Conservation (phyloP, 345 rosid species). For the Eucalyptus cloeziana region DNA sequence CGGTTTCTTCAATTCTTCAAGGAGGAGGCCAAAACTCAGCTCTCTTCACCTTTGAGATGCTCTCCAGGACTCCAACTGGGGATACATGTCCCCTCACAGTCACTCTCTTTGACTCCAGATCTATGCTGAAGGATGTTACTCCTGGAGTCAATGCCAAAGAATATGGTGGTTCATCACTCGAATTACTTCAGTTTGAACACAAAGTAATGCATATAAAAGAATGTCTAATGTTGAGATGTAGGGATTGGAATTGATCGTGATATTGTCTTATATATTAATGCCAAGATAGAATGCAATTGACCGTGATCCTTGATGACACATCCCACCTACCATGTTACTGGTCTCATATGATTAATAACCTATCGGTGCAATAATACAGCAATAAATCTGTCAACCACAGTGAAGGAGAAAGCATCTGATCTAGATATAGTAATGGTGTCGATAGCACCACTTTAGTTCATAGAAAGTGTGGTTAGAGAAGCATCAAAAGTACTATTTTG, state of each 20-base stretch:
- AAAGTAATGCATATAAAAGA: not conserved
- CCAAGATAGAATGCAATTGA: not conserved
- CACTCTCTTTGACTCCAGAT: constrained; percentile 73
- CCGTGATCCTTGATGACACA: not conserved
- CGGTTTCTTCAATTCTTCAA: not conserved
- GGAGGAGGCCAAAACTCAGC: constrained; percentile 76
- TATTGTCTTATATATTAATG: not conserved
- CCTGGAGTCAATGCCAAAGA: constrained; percentile 16
- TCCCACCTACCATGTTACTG: not conserved
- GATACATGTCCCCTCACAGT: constrained; percentile 82
- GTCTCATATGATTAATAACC: not conserved
- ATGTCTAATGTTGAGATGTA: not conserved
- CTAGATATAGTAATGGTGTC: not conserved
- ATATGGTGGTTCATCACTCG: not conserved
- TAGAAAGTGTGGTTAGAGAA: not conserved
- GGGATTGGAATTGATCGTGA: not conserved
- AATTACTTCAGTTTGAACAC: not conserved
- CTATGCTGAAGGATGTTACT: constrained; percentile 74
- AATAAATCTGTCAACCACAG: not conserved
- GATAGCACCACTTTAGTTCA: not conserved
- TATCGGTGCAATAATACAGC: not conserved
- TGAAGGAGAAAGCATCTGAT: not conserved
- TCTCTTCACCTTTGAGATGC: constrained; percentile 72
- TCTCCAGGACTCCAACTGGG: constrained; percentile 51
- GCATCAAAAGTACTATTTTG: not conserved